Percentiles rank a stretch among this genome's conserved stretches.
Conservation (phyloP, 2,329 filamentous ascomycete species). For the Talaromyces sp. region DNA sequence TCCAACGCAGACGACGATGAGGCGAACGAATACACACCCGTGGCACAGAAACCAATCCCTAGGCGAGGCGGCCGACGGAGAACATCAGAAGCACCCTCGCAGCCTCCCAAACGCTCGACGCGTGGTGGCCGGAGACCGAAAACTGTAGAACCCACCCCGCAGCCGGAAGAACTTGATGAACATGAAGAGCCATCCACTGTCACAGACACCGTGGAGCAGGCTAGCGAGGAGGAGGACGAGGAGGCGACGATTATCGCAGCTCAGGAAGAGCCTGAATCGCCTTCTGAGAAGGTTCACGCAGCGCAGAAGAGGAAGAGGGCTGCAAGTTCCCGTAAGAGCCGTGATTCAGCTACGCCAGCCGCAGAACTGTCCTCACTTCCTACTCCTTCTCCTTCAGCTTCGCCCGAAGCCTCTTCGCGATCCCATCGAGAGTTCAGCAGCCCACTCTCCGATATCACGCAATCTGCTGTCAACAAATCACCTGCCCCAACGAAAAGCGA, state of each 20-base stretch:
- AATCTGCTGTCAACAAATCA: conserved; percentile 61
- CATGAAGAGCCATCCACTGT: conserved; percentile 59
- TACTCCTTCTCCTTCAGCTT: conserved; percentile 52
- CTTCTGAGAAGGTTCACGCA: conserved; percentile 52
- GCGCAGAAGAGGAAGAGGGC: conserved; percentile 68
- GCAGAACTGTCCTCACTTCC: conserved; percentile 42
- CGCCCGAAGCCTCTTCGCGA: conserved; percentile 53
- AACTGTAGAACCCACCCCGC: conserved; percentile 9
- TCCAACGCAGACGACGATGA: conserved; percentile 54
- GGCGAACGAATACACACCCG: conserved; percentile 76
- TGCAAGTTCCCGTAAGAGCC: conserved; percentile 38
- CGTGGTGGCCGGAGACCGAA: conserved; percentile 11
- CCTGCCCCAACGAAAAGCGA: conserved; percentile 36
- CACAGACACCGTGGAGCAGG: conserved; percentile 37
- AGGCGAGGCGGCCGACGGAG: conserved; percentile 57
- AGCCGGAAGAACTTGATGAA: conserved; percentile 23
- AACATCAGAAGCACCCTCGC: conserved; percentile 50
- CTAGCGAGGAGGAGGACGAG: conserved; percentile 24
- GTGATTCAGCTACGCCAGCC: conserved; percentile 40
- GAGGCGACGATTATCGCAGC: conserved; percentile 31
- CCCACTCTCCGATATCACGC: conserved; percentile 72
- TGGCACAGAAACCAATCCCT: conserved; percentile 57
- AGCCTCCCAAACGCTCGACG: conserved; percentile 13
- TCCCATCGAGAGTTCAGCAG: conserved; percentile 17
- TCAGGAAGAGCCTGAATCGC: conserved; percentile 50